Percentiles rank a stretch among this genome's conserved stretches.
Evolutionary conservation across 2,329 filamentous ascomycete genomes (phyloP).

Genomic region (Tolypocladium tundrense): DNA sequence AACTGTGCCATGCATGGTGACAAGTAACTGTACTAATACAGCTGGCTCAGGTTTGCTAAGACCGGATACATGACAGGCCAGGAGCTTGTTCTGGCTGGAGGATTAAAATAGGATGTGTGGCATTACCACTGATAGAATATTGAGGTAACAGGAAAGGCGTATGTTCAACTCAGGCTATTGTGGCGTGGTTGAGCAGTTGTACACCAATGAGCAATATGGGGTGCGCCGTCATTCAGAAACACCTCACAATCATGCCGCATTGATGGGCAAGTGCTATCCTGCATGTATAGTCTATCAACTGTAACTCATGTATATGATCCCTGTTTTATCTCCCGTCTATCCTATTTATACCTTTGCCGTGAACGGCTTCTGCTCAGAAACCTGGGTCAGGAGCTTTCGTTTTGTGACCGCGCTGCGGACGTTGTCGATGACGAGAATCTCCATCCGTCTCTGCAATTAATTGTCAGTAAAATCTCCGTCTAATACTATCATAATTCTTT

Average conservation of each 20-base stretch:
- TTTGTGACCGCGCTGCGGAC: slow-evolving; percentile 18
- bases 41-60: neutral
- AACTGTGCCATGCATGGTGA: too few species aligned
- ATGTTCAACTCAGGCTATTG: too few species aligned
- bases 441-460: slow-evolving; percentile 13
- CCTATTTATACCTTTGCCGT: neutral
- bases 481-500: too few species aligned
- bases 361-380: slow-evolving; percentile 5
- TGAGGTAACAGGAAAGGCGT: too few species aligned
- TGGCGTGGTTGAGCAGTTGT: too few species aligned
- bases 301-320: neutral
- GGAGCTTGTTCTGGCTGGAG: neutral
- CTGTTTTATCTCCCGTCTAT: neutral
- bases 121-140: too few species aligned
- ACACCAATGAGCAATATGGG: neutral
- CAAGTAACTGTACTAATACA: too few species aligned
- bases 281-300: neutral
- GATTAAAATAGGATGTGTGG: neutral
- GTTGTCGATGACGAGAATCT: slow-evolving; percentile 18
- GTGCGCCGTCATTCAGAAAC: neutral
- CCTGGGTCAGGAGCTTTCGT: slow-evolving; percentile 8
- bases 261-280: neutral
- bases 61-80: neutral
- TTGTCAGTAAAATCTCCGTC: neutral
- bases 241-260: neutral